Percentiles rank a stretch among this genome's conserved stretches.
These are phyloP conservation scores for Quercus dentata DNA, from an alignment of 306 rosid genomes.

Conservation along the genomic window DNA sequence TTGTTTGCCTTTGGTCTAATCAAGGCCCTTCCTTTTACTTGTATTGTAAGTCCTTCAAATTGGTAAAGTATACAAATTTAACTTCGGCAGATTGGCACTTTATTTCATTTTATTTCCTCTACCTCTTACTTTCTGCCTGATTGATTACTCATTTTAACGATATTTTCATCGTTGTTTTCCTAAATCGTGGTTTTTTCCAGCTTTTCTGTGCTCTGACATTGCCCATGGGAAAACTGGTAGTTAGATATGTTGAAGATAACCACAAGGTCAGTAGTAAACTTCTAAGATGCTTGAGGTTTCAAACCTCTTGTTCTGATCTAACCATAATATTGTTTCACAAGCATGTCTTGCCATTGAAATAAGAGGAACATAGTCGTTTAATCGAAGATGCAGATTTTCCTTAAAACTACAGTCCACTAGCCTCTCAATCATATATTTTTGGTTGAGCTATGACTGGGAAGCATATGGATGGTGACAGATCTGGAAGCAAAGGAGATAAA, in stretches of 20 bases:
- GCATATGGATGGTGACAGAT: not conserved
- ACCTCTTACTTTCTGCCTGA: not conserved
- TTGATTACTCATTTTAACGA: not conserved
- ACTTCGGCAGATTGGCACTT: not conserved
- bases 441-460: not conserved
- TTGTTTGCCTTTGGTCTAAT: slow-evolving; percentile 53
- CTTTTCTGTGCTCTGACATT: slow-evolving; percentile 64
- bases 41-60: slow-evolving; percentile 44
- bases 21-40: slow-evolving; percentile 59
- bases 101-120: not conserved
- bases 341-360: not conserved
- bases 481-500: not conserved
- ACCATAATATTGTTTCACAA: not conserved
- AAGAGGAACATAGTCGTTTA: not conserved
- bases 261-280: slow-evolving; percentile 51
- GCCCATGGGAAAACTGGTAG: slow-evolving; percentile 71
- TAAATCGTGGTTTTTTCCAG: slow-evolving; percentile 36
- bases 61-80: not conserved
- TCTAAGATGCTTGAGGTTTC: not conserved
- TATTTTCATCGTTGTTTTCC: not conserved
- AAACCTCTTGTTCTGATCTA: not conserved
- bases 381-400: not conserved
- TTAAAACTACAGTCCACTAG: not conserved
- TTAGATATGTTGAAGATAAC: slow-evolving; percentile 66
- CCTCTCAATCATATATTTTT: no score